Percentiles rank a stretch among this genome's conserved stretches.
phyloP scores from a whole-genome alignment of 176 grass and related monocot genomes.

The Thinopyrum elongatum region DNA sequence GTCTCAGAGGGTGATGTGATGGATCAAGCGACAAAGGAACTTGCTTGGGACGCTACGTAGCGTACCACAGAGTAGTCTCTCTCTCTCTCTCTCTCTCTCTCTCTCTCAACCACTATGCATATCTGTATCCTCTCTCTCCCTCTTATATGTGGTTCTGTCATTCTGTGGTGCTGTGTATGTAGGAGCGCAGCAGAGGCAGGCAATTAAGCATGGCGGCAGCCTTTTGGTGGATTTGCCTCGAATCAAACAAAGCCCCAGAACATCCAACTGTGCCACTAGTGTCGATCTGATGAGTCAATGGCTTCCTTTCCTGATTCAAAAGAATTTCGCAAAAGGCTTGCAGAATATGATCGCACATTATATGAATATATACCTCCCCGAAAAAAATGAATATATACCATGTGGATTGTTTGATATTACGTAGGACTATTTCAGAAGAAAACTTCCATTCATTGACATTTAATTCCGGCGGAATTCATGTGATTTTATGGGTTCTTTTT shows the following conservation, averaged over 20 bases:
- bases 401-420: neutral
- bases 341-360: neutral
- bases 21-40: constrained; percentile 1
- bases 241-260: neutral
- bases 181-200: neutral
- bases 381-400: neutral
- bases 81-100: neutral
- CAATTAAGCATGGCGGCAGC: neutral
- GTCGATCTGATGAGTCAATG: neutral
- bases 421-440: neutral
- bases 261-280: neutral
- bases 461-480: neutral
- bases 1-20: neutral
- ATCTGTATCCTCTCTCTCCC: too few relatives aligned
- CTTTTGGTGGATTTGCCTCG: neutral
- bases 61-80: neutral
- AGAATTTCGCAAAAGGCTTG: neutral
- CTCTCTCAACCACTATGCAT: too few relatives aligned
- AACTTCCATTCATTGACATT: neutral
- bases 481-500: neutral
- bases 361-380: neutral
- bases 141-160: neutral
- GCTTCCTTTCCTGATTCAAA: neutral
- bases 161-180: neutral
- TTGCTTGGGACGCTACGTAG: neutral